These are phyloP conservation scores for Lepidopterella palustris DNA, from an alignment of 495 filamentous ascomycete genomes.

Conservation along the genomic window DNA sequence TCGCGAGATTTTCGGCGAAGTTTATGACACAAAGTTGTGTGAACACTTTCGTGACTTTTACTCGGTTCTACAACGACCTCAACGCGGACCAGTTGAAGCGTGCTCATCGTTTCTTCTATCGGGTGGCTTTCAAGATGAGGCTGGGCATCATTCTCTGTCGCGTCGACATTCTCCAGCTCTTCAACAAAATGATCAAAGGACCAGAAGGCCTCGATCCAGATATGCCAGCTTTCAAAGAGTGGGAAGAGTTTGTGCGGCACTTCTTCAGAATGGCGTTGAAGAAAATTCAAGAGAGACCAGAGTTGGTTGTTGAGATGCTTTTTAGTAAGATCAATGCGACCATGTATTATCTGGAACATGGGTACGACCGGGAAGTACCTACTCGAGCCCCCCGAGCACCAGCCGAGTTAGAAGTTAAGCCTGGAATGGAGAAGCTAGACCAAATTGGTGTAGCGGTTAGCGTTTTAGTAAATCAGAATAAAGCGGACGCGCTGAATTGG, in stretches of 20 bases:
- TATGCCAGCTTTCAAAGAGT: slow-evolving; percentile 66
- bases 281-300: slow-evolving; percentile 77
- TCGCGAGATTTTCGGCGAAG: slow-evolving; percentile 69
- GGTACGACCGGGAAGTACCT: slow-evolving; percentile 73
- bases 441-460: slow-evolving; percentile 74
- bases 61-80: slow-evolving; percentile 76
- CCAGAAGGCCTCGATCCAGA: slow-evolving; percentile 65
- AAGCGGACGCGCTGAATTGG: slow-evolving; percentile 72
- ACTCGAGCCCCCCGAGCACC: slow-evolving; percentile 55
- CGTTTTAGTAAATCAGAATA: slow-evolving; percentile 68
- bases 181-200: slow-evolving; percentile 90
- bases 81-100: slow-evolving; percentile 77
- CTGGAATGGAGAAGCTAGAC: slow-evolving; percentile 54
- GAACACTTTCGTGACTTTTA: slow-evolving; percentile 80
- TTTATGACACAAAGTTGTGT: slow-evolving; percentile 80
- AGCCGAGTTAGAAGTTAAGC: slow-evolving; percentile 74
- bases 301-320: slow-evolving; percentile 77
- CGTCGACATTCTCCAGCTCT: slow-evolving; percentile 79
- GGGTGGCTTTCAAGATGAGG: slow-evolving; percentile 89
- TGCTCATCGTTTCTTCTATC: slow-evolving; percentile 90
- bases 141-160: slow-evolving; percentile 83
- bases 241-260: slow-evolving; percentile 84
- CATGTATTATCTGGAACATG: slow-evolving; percentile 80
- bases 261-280: slow-evolving; percentile 53
- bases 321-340: slow-evolving; percentile 89